Percentiles rank a stretch among this genome's conserved stretches.
phyloP scores from a whole-genome alignment of 2,329 filamentous ascomycete species.

The Colletotrichum sp. region DNA sequence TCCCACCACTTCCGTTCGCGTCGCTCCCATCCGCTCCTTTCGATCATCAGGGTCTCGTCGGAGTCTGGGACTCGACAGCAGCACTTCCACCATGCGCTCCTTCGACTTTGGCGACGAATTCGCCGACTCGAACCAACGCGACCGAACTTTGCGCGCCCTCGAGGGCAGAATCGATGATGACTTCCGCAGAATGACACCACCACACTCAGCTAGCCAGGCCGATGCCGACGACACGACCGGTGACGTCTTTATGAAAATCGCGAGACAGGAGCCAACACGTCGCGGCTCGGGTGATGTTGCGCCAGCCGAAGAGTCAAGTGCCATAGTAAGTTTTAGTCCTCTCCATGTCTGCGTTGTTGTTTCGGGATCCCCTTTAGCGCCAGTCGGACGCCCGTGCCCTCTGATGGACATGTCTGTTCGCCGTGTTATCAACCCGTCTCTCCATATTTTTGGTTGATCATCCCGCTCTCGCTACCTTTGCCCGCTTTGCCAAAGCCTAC shows the following conservation, averaged over 20 bases:
- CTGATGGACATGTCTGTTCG: slow-evolving; percentile 4
- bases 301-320: slow-evolving; percentile 39
- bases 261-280: slow-evolving; percentile 54
- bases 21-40: slow-evolving; percentile 62
- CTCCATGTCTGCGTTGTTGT: slow-evolving; percentile 14
- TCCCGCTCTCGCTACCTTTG: background rate
- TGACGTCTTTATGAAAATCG: slow-evolving; percentile 65
- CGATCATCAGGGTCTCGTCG: slow-evolving; percentile 63
- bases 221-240: slow-evolving; percentile 58
- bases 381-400: slow-evolving; percentile 17
- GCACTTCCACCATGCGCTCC: slow-evolving; percentile 43
- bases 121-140: slow-evolving; percentile 49
- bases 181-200: slow-evolving; percentile 42
- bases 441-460: slow-evolving; percentile 8
- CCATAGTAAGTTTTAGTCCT: slow-evolving; percentile 48
- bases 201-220: slow-evolving; percentile 38
- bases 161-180: slow-evolving; percentile 50
- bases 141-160: slow-evolving; percentile 55
- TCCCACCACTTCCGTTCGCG: slow-evolving; percentile 39
- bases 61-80: slow-evolving; percentile 60
- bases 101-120: slow-evolving; percentile 50
- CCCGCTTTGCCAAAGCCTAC: background rate
- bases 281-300: slow-evolving; percentile 39
- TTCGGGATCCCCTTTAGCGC: slow-evolving; percentile 15
- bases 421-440: background rate